These are phyloP conservation scores for Digitaria exilis DNA, from an alignment of 202 grass and related monocot species.

Conservation along the genomic window DNA sequence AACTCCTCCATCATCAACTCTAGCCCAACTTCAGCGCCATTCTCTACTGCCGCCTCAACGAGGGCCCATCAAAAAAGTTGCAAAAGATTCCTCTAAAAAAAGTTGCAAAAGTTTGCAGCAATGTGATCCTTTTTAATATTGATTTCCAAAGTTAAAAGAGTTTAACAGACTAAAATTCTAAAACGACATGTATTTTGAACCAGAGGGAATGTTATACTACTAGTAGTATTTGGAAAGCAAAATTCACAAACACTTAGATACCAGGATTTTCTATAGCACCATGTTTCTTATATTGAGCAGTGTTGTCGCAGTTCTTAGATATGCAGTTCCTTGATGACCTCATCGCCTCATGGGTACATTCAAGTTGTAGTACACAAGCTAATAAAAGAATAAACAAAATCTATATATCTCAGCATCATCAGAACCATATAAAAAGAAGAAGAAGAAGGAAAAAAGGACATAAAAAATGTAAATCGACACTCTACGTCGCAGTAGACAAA, in stretches of 20 bases:
- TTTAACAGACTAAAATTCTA: too few species aligned
- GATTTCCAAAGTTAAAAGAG: too few species aligned
- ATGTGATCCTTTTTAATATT: too few species aligned
- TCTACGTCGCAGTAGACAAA: not conserved
- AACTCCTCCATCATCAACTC: too few species aligned
- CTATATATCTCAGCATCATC: not conserved
- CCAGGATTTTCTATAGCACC: not conserved
- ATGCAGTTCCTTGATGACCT: not conserved
- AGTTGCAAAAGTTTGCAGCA: too few species aligned
- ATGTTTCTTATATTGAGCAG: not conserved
- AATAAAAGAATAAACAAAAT: conserved; percentile 12
- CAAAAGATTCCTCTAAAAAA: too few species aligned
- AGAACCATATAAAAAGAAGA: not conserved
- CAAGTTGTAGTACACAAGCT: not conserved
- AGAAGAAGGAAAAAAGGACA: not conserved
- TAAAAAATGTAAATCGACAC: not conserved
- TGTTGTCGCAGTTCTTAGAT: not conserved
- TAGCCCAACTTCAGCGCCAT: too few species aligned
- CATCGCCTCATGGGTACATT: not conserved
- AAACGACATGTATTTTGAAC: too few species aligned
- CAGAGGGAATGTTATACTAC: too few species aligned
- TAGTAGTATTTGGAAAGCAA: too few species aligned
- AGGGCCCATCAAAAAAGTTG: too few species aligned
- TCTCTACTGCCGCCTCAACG: too few species aligned
- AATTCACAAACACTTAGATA: not conserved